phyloP scores from a whole-genome alignment of 306 rosid genomes.

The Quillaja saponaria region DNA sequence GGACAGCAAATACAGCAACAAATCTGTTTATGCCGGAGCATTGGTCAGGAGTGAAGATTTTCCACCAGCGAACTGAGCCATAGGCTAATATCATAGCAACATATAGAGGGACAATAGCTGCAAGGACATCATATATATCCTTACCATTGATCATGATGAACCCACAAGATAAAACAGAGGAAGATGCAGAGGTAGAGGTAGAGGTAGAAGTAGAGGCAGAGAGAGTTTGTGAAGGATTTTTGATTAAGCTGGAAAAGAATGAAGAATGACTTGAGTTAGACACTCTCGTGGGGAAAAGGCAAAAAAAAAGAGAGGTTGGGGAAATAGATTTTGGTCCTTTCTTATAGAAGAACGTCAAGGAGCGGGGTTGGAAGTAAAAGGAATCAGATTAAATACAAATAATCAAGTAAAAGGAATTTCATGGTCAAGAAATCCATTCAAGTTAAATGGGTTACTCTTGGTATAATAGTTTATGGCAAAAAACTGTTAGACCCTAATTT shows the following conservation, averaged over 20 bases:
- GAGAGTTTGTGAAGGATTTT: constrained; percentile 6
- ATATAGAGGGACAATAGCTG: constrained; percentile 77
- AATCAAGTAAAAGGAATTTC: too few species aligned
- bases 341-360: too few species aligned
- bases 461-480: too few species aligned
- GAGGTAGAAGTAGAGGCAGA: not conserved
- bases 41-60: constrained; percentile 77
- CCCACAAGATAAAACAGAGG: not conserved
- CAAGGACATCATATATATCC: constrained; percentile 75
- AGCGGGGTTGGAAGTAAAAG: too few species aligned
- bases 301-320: too few species aligned
- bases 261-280: constrained; percentile 29
- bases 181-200: not conserved
- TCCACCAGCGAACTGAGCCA: constrained; percentile 88
- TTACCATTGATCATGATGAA: constrained; percentile 64
- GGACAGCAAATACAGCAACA: constrained; percentile 80
- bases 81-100: constrained; percentile 84
- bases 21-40: constrained; percentile 90
- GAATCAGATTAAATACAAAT: too few species aligned
- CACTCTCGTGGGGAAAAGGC: not conserved
- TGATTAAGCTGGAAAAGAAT: constrained; percentile 28
- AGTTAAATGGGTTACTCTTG: too few species aligned
- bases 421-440: too few species aligned
- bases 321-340: too few species aligned
- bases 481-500: too few species aligned